phyloP scores from a whole-genome alignment of 23 red algal genomes.

The Gracilaria gracilis region DNA sequence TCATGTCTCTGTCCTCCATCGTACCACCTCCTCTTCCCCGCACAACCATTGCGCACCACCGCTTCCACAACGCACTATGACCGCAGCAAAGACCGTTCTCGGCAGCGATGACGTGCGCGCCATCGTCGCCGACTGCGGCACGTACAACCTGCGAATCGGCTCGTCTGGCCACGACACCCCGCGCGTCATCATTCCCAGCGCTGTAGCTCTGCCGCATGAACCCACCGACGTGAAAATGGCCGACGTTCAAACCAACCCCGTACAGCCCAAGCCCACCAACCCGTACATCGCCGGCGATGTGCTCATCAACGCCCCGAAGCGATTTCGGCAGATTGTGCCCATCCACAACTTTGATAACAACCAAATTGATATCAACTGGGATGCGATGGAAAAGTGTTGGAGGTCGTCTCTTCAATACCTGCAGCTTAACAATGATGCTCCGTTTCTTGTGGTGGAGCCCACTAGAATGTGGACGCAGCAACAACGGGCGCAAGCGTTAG shows the following conservation, averaged over 20 bases:
- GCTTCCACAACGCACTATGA: conserved; percentile 25
- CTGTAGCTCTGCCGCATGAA: conserved; percentile 33
- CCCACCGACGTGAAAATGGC: not conserved
- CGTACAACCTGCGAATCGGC: conserved; percentile 77
- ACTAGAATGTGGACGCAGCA: conserved; percentile 35
- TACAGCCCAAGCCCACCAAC: not conserved
- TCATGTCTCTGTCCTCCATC: not conserved
- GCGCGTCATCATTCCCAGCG: conserved; percentile 61
- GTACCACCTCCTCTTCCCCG: not conserved
- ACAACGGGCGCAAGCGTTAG: conserved; percentile 26
- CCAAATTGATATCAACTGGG: conserved; percentile 48
- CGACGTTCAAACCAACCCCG: not conserved
- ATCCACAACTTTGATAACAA: conserved; percentile 24
- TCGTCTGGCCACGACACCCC: conserved; percentile 81
- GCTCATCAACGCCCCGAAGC: conserved; percentile 13
- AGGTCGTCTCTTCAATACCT: not conserved
- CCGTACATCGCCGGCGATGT: conserved; percentile 50
- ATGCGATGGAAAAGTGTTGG: conserved; percentile 49
- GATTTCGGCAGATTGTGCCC: conserved; percentile 30
- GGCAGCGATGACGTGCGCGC: conserved; percentile 82
- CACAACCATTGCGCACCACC: not conserved
- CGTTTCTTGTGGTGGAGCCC: conserved; percentile 80
- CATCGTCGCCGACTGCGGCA: conserved; percentile 80
- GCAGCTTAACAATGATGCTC: conserved; percentile 31
- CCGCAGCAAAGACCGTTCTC: conserved; percentile 37